Percentiles rank a stretch among this genome's conserved stretches.
phyloP scores from a whole-genome alignment of 768 basidiomycete species.

The Boletus sensibilis region DNA sequence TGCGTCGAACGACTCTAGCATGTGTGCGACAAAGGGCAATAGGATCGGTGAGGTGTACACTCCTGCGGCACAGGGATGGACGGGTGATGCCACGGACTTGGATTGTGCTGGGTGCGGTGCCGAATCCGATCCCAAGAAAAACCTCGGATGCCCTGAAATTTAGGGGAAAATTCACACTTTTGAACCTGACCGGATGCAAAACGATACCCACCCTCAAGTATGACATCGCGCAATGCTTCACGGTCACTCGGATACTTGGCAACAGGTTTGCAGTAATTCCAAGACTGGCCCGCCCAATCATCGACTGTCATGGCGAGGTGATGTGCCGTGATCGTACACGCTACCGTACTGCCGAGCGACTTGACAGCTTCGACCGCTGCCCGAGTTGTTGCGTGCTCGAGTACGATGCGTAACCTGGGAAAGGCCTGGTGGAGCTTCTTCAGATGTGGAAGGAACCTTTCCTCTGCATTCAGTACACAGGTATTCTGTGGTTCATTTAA shows the following conservation, averaged over 20 bases:
- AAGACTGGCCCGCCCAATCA: constrained; percentile 94
- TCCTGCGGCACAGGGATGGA: constrained; percentile 85
- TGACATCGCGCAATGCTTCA: constrained; percentile 71
- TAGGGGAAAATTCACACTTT: not conserved
- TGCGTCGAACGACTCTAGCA: constrained; percentile 85
- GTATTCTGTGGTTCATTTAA: constrained; percentile 56
- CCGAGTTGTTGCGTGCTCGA: constrained; percentile 94
- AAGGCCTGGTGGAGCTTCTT: constrained; percentile 77
- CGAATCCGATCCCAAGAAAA: constrained; percentile 97
- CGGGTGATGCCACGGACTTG: constrained; percentile 70
- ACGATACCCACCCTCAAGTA: constrained; percentile 59
- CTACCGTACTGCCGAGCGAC: constrained; percentile 76
- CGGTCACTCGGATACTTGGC: constrained; percentile 95
- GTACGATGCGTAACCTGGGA: constrained; percentile 88
- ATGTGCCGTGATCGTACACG: constrained; percentile 96
- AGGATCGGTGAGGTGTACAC: constrained; percentile 94
- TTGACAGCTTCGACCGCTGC: constrained; percentile 88
- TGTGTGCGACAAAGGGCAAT: constrained; percentile 83
- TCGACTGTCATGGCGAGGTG: constrained; percentile 93
- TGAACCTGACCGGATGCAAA: not conserved
- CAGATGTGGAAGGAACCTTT: constrained; percentile 85
- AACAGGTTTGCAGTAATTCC: constrained; percentile 97
- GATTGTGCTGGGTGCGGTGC: constrained; percentile 81
- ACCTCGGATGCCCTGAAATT: constrained; percentile 76
- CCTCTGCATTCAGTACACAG: constrained; percentile 92